Evolutionary conservation across 345 rosid genomes (phyloP).

Genomic region (Arabidopsis arenosa): DNA sequence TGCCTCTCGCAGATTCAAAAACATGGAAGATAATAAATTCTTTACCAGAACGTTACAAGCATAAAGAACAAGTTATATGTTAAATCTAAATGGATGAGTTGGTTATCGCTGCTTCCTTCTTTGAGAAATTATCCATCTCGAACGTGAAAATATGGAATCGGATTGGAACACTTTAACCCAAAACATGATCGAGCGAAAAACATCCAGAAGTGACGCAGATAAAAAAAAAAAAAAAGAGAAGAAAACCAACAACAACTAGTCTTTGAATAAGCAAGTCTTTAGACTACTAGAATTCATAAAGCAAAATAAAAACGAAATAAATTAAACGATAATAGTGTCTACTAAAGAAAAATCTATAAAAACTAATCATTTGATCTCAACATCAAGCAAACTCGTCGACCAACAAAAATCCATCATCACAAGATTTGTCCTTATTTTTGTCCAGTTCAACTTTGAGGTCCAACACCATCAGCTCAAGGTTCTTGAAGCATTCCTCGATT

Average conservation of each 20-base stretch:
- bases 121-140: no score
- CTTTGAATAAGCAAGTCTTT: neutral
- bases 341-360: neutral
- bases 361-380: neutral
- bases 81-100: no score
- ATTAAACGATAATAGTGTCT: neutral
- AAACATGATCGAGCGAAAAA: no score
- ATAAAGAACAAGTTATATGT: no score
- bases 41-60: no score
- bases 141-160: no score
- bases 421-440: constrained; percentile 9
- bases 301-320: neutral
- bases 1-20: no score
- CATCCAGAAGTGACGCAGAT: neutral
- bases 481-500: neutral
- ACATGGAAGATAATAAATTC: no score
- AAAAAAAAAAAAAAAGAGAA: no score
- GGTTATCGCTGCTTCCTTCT: no score
- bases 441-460: constrained; percentile 9
- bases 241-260: no score
- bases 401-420: constrained; percentile 31
- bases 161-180: no score
- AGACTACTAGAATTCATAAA: neutral
- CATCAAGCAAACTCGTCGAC: constrained; percentile 15
- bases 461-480: neutral